A percentile compares a stretch with the other conserved stretches of the same genome.
These are phyloP conservation scores for Leccinum obscurum DNA, from an alignment of 768 basidiomycete genomes.

Conservation along the genomic window DNA sequence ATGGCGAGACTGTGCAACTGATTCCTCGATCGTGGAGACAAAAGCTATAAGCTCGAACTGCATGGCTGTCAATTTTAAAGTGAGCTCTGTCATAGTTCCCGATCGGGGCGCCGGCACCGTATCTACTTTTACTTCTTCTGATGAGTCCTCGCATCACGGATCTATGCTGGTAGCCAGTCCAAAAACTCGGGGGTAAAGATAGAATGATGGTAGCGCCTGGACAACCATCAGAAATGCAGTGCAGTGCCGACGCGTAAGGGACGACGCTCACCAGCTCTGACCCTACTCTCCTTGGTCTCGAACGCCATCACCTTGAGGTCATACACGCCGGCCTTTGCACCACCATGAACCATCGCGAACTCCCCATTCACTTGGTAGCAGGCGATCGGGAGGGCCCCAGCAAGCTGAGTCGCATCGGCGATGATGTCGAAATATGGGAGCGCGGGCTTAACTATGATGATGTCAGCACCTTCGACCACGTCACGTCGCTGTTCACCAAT, in stretches of 20 bases:
- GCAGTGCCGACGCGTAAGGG: not conserved
- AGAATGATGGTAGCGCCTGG: slow-evolving; percentile 86
- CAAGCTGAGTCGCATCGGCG: slow-evolving; percentile 78
- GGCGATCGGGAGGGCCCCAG: slow-evolving; percentile 88
- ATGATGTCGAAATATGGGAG: slow-evolving; percentile 97
- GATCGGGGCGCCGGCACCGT: no score
- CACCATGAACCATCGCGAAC: slow-evolving; percentile 95
- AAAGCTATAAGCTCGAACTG: no score
- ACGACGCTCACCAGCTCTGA: slow-evolving; percentile 74
- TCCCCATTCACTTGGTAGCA: slow-evolving; percentile 98
- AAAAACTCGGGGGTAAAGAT: slow-evolving; percentile 92
- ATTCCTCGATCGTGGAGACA: no score
- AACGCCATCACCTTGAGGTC: slow-evolving; percentile 91
- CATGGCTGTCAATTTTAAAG: no score
- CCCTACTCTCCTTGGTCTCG: slow-evolving; percentile 87
- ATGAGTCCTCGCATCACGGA: not conserved
- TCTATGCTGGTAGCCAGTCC: slow-evolving; percentile 64
- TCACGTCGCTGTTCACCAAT: slow-evolving; percentile 70
- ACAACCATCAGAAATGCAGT: slow-evolving; percentile 11
- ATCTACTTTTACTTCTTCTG: not conserved
- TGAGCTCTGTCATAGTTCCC: no score
- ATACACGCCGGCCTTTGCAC: slow-evolving; percentile 92
- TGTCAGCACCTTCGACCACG: slow-evolving; percentile 90
- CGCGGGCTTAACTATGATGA: slow-evolving; percentile 98
- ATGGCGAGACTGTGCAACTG: no score